Evolutionary conservation across 768 basidiomycete species (phyloP).

Genomic region (Tulasnella sp.): DNA sequence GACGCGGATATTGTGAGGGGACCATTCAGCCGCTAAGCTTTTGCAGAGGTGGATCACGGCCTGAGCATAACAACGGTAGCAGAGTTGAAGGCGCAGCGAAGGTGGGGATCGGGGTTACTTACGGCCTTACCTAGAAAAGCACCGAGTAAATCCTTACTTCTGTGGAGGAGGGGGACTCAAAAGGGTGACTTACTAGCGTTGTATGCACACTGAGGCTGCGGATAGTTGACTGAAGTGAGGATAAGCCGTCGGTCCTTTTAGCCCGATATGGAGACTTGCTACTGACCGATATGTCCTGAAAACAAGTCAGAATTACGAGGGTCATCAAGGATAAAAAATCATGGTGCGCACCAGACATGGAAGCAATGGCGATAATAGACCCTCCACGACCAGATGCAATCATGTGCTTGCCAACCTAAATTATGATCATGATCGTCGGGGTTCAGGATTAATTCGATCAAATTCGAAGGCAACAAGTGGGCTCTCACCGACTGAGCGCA

Average conservation of each 20-base stretch:
- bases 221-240: conserved; percentile 13
- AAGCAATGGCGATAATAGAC: conserved; percentile 15
- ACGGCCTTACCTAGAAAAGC: conserved; percentile 8
- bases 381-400: conserved; percentile 13
- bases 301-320: neutral
- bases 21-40: conserved; percentile 16
- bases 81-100: conserved; percentile 1
- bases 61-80: neutral
- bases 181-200: conserved; percentile 15
- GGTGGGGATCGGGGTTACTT: neutral
- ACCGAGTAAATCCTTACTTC: neutral
- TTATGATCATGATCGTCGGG: neutral
- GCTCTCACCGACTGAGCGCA: conserved; percentile 8
- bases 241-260: conserved; percentile 2
- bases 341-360: conserved; percentile 14
- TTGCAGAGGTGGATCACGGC: conserved; percentile 17
- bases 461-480: neutral
- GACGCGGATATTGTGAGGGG: conserved; percentile 13
- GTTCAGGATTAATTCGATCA: neutral
- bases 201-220: conserved; percentile 17
- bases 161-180: neutral
- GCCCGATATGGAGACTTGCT: too few relatives aligned
- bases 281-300: conserved; percentile 10
- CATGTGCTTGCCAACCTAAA: conserved; percentile 15
- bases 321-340: neutral